Conservation (phyloP, 2,329 filamentous ascomycete species). For the Allantophomopsis cytisporea region DNA sequence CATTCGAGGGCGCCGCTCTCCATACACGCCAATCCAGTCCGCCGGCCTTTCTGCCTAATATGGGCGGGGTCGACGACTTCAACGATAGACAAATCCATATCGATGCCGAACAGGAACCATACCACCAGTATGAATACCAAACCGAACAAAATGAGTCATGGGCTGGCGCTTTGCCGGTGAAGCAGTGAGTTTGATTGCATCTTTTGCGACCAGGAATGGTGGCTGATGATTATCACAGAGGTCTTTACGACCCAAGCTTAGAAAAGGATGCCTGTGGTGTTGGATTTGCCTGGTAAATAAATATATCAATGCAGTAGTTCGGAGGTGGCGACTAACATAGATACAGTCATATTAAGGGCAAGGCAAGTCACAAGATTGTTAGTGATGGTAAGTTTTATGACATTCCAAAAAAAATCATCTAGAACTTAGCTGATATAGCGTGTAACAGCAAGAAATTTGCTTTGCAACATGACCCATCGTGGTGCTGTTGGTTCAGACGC, state of each 20-base stretch:
- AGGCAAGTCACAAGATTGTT: constrained; percentile 93
- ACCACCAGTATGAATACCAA: constrained; percentile 73
- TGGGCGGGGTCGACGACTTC: constrained; percentile 53
- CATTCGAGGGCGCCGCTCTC: constrained; percentile 3
- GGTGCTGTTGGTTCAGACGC: constrained; percentile 96
- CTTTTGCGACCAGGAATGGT: neutral
- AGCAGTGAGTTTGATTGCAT: constrained; percentile 46
- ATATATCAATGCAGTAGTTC: constrained; percentile 19
- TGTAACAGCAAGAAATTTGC: constrained; percentile 64
- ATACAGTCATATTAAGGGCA: constrained; percentile 86
- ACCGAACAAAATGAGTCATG: constrained; percentile 75
- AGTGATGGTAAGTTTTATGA: constrained; percentile 62
- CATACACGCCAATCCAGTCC: constrained; percentile 3
- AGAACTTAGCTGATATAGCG: constrained; percentile 17
- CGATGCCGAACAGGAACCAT: constrained; percentile 44
- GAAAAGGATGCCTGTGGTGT: constrained; percentile 99
- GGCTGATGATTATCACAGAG: constrained; percentile 25
- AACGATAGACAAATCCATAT: constrained; percentile 52
- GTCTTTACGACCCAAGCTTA: constrained; percentile 88
- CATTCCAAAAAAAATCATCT: neutral
- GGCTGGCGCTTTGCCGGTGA: constrained; percentile 90
- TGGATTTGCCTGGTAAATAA: constrained; percentile 91
- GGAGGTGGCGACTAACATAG: neutral
- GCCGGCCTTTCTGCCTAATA: constrained; percentile 43
- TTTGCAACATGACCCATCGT: constrained; percentile 99